Percentiles rank a stretch among this genome's conserved stretches.
Evolutionary conservation across 192 early-diverging fungal genomes (phyloP).

Genomic region (Rhizoclosmatium globosum): DNA sequence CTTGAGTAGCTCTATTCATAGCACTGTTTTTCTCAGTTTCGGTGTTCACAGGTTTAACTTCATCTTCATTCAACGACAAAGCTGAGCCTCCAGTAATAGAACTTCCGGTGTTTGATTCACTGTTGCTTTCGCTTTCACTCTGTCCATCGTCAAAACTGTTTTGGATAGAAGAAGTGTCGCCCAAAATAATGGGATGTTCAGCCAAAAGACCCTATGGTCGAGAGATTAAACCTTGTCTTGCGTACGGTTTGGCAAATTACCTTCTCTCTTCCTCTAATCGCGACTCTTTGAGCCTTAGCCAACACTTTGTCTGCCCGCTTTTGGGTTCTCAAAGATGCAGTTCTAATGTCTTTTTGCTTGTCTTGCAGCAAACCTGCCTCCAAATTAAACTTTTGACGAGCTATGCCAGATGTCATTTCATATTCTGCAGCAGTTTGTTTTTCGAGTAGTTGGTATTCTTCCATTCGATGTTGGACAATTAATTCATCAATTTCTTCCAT

Average conservation of each 20-base stretch:
- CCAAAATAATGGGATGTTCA: slow-evolving; percentile 36
- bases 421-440: slow-evolving; percentile 26
- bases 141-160: neutral
- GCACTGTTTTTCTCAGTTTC: slow-evolving; percentile 28
- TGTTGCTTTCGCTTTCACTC: slow-evolving; percentile 4
- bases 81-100: slow-evolving; percentile 9
- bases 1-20: slow-evolving; percentile 23
- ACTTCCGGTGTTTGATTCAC: neutral
- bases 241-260: neutral
- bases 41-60: neutral
- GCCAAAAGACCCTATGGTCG: slow-evolving; percentile 19
- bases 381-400: slow-evolving; percentile 13
- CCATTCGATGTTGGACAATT: slow-evolving; percentile 8
- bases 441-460: slow-evolving; percentile 35
- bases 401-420: slow-evolving; percentile 17
- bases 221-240: neutral
- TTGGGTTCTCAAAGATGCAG: neutral
- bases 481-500: slow-evolving; percentile 36
- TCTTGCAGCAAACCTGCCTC: slow-evolving; percentile 23
- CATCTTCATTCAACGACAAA: neutral
- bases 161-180: neutral
- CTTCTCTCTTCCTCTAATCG: slow-evolving; percentile 34
- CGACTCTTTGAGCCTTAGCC: slow-evolving; percentile 31
- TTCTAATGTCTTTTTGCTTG: slow-evolving; percentile 30
- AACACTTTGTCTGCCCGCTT: slow-evolving; percentile 14